A percentile compares a stretch with the other conserved stretches of the same genome.
phyloP scores from a whole-genome alignment of 345 rosid species.

The Hypericum perforatum region DNA sequence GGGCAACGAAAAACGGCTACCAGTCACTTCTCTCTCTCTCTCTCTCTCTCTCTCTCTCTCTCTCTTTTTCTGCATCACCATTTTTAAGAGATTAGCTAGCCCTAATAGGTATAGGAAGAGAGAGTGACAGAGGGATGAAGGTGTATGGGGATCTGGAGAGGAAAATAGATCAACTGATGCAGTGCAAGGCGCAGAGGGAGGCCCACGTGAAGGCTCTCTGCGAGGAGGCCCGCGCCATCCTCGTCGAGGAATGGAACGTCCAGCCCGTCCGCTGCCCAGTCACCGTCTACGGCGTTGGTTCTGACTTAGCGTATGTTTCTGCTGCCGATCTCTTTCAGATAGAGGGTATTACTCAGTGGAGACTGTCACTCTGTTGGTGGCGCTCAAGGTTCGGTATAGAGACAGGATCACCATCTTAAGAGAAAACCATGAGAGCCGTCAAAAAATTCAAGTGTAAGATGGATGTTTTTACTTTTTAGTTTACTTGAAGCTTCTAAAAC shows the following conservation, averaged over 20 bases:
- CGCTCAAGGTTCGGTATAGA: conserved; percentile 27
- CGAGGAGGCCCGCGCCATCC: conserved; percentile 4
- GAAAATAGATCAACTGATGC: too few relatives aligned
- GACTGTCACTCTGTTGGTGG: conserved; percentile 29
- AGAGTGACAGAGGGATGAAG: neutral
- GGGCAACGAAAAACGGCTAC: too few relatives aligned
- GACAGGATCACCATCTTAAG: conserved; percentile 28
- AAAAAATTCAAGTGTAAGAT: conserved; percentile 29
- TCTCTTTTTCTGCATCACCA: too few relatives aligned
- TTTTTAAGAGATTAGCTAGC: too few relatives aligned
- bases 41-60: too few relatives aligned
- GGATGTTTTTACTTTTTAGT: too few relatives aligned
- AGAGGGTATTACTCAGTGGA: conserved; percentile 32
- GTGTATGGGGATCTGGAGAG: too few relatives aligned
- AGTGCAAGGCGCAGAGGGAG: too few relatives aligned
- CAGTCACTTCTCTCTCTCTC: too few relatives aligned
- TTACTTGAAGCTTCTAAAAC: too few relatives aligned
- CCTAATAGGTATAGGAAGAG: conserved; percentile 2
- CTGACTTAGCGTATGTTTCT: conserved; percentile 1
- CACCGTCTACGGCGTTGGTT: conserved; percentile 5
- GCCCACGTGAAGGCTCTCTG: neutral
- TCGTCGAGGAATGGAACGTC: conserved; percentile 7
- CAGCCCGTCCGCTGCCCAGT: conserved; percentile 5
- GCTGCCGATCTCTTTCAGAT: conserved; percentile 11
- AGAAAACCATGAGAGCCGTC: conserved; percentile 31